These are phyloP conservation scores for Pseudopithomyces maydicus DNA, from an alignment of 2,329 filamentous ascomycete genomes.

Conservation along the genomic window DNA sequence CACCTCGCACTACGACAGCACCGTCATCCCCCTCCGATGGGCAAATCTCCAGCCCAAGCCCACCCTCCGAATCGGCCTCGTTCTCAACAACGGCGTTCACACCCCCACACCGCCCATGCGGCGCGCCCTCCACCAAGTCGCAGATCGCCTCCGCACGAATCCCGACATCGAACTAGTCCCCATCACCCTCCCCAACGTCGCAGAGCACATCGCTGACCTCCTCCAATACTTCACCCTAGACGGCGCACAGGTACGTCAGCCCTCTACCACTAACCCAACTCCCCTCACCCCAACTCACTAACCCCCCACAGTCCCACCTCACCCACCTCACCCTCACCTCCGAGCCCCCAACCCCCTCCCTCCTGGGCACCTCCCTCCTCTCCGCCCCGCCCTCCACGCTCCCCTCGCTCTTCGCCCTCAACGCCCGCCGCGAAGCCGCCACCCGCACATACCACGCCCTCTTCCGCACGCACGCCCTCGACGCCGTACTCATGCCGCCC, in stretches of 20 bases:
- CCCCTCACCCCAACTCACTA: background rate
- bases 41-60: constrained; percentile 1
- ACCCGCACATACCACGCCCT: constrained; percentile 21
- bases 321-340: constrained; percentile 8
- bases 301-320: background rate
- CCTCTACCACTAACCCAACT: too few relatives aligned
- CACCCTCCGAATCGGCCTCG: constrained; percentile 11
- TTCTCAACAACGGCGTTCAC: constrained; percentile 11
- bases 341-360: constrained; percentile 9
- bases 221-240: constrained; percentile 7
- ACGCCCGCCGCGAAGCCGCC: constrained; percentile 9
- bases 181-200: constrained; percentile 9
- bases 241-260: constrained; percentile 7
- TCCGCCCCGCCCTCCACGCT: background rate
- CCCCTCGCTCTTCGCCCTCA: constrained; percentile 9
- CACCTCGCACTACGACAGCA: constrained; percentile 42
- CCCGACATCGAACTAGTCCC: constrained; percentile 6
- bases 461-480: constrained; percentile 18
- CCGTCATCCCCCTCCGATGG: constrained; percentile 12
- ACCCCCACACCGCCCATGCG: constrained; percentile 15
- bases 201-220: constrained; percentile 6
- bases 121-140: constrained; percentile 10
- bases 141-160: constrained; percentile 7
- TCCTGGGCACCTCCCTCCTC: constrained; percentile 5
- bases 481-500: constrained; percentile 23